These are phyloP conservation scores for Penicillium thymicola DNA, from an alignment of 2,329 filamentous ascomycete species.

Conservation along the genomic window DNA sequence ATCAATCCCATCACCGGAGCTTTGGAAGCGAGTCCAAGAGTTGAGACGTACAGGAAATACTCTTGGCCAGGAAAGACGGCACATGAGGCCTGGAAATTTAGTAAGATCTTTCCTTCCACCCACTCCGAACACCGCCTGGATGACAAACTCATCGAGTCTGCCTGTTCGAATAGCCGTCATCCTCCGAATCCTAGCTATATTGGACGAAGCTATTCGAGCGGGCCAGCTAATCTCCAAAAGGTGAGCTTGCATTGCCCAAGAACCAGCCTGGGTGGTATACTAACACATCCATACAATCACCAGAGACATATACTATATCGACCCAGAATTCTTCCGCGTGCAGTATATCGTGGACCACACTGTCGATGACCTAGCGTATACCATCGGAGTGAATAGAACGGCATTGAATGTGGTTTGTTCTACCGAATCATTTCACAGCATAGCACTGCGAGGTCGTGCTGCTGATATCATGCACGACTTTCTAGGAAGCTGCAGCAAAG, in stretches of 20 bases:
- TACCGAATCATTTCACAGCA: too few relatives aligned
- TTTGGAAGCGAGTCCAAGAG: constrained; percentile 23
- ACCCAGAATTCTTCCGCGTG: constrained; percentile 57
- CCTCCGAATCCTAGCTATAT: constrained; percentile 54
- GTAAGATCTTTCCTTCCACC: constrained; percentile 19
- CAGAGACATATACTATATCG: constrained; percentile 63
- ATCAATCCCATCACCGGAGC: constrained; percentile 31
- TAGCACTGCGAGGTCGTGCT: background rate
- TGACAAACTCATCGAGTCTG: background rate
- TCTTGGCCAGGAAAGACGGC: constrained; percentile 55
- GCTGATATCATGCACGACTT: background rate
- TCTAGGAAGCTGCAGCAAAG: constrained; percentile 44
- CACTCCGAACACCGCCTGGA: too few relatives aligned
- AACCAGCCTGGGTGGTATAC: background rate
- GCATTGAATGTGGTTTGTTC: constrained; percentile 56
- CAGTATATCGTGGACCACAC: constrained; percentile 57
- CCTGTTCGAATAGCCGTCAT: constrained; percentile 47
- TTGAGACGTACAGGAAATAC: constrained; percentile 32
- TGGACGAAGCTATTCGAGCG: constrained; percentile 51
- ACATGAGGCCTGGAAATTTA: constrained; percentile 56
- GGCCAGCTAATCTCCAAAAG: constrained; percentile 55
- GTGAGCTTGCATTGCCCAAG: constrained; percentile 32
- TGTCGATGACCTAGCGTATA: constrained; percentile 60
- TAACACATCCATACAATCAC: background rate
- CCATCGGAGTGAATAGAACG: constrained; percentile 54